Evolutionary conservation across 148 eudicot genomes (phyloP).

Genomic region (Rhododendron henanense): DNA sequence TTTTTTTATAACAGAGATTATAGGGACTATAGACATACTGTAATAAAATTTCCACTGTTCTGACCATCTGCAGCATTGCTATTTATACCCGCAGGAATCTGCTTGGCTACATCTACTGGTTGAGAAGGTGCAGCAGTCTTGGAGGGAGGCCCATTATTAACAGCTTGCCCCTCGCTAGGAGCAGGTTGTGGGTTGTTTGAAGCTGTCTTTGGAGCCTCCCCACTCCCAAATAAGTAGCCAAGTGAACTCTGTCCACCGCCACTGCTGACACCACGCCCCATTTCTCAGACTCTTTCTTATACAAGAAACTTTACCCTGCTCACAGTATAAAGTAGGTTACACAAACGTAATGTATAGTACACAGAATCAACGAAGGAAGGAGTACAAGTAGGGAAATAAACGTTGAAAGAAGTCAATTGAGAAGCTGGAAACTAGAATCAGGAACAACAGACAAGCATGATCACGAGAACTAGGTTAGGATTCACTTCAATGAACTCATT

Average conservation of each 20-base stretch:
- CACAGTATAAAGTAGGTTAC: not conserved
- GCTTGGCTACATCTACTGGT: slow-evolving; percentile 46
- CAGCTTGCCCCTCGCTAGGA: slow-evolving; percentile 22
- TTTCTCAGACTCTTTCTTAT: slow-evolving; percentile 13
- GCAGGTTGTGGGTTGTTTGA: slow-evolving; percentile 30
- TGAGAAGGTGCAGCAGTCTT: slow-evolving; percentile 36
- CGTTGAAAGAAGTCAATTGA: not conserved
- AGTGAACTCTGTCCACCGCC: slow-evolving; percentile 93
- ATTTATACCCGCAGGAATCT: slow-evolving; percentile 72
- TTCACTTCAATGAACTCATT: not conserved
- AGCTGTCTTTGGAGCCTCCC: slow-evolving; percentile 61
- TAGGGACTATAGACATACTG: slow-evolving; percentile 39
- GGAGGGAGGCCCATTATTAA: slow-evolving; percentile 29
- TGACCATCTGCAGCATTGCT: slow-evolving; percentile 62
- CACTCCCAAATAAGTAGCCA: slow-evolving; percentile 74
- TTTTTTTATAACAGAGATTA: not conserved
- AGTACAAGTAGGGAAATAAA: not conserved
- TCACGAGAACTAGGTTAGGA: not conserved
- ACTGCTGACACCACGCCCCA: slow-evolving; percentile 95
- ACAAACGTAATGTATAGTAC: not conserved
- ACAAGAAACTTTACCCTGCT: not conserved
- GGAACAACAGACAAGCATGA: not conserved
- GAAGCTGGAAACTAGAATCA: not conserved
- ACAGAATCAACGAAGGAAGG: not conserved
- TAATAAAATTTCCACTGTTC: slow-evolving; percentile 85